Percentiles rank a stretch among this genome's conserved stretches.
phyloP scores from a whole-genome alignment of 306 rosid genomes.

The Pyrus pyrifolia region DNA sequence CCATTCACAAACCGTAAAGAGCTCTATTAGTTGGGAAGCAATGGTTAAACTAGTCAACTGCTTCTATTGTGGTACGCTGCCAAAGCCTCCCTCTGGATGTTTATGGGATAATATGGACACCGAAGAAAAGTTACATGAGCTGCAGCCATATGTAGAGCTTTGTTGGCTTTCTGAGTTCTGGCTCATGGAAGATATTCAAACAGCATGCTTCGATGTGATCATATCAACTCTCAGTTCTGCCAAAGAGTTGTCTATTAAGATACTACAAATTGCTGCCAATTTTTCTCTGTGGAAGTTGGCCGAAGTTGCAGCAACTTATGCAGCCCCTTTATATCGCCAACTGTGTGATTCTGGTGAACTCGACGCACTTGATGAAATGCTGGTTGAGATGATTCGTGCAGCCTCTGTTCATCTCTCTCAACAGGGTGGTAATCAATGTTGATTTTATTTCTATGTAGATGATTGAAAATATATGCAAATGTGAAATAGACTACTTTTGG shows the following conservation, averaged over 20 bases:
- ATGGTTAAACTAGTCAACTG: constrained; percentile 58
- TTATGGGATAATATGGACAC: constrained; percentile 67
- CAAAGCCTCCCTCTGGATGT: constrained; percentile 69
- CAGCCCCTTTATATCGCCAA: constrained; percentile 67
- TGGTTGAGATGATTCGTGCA: constrained; percentile 52
- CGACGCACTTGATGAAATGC: constrained; percentile 53
- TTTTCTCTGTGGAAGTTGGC: constrained; percentile 63
- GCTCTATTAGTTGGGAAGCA: constrained; percentile 68
- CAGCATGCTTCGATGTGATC: constrained; percentile 56
- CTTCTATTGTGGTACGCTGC: constrained; percentile 62
- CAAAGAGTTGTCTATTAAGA: constrained; percentile 35
- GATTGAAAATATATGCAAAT: neutral
- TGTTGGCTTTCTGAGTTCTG: constrained; percentile 79
- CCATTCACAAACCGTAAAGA: constrained; percentile 50
- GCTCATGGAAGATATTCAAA: constrained; percentile 51
- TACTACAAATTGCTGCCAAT: constrained; percentile 53
- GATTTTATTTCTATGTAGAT: neutral
- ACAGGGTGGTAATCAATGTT: constrained; percentile 24
- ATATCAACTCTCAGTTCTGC: constrained; percentile 51
- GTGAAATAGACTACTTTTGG: neutral
- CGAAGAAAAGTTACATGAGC: constrained; percentile 50
- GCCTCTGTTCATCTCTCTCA: constrained; percentile 58
- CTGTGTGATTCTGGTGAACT: constrained; percentile 68
- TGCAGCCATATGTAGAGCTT: constrained; percentile 68
- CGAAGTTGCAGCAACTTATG: constrained; percentile 45